These are phyloP conservation scores for Xylariaceae sp. DNA, from an alignment of 2,329 filamentous ascomycete species.

Conservation along the genomic window DNA sequence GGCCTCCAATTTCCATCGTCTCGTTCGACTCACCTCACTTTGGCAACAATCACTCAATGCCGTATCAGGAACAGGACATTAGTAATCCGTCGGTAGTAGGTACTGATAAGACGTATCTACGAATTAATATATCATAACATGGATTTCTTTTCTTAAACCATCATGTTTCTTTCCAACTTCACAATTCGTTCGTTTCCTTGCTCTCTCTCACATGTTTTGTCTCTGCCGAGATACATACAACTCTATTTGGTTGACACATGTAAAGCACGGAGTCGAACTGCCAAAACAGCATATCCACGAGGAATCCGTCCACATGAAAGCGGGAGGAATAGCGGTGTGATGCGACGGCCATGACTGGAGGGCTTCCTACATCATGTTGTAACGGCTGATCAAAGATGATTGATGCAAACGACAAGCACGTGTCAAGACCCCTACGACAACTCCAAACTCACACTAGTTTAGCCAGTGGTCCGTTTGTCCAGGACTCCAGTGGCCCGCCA, in stretches of 20 bases:
- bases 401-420: conserved; percentile 1
- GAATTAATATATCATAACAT: too few species aligned
- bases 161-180: neutral
- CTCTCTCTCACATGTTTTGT: neutral
- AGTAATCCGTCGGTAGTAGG: too few species aligned
- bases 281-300: neutral
- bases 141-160: too few species aligned
- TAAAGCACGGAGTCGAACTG: neutral
- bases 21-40: neutral
- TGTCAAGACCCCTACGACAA: neutral
- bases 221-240: neutral
- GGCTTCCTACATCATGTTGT: neutral
- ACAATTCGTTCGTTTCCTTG: neutral
- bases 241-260: neutral
- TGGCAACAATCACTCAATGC: neutral
- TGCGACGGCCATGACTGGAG: neutral
- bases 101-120: too few species aligned
- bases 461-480: too few species aligned
- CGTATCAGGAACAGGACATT: too few species aligned
- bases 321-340: neutral
- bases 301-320: neutral
- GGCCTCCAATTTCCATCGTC: neutral
- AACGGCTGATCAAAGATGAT: neutral
- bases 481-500: neutral
- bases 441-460: neutral